phyloP scores from a whole-genome alignment of 768 basidiomycete species.

The Tulasnella sp. region DNA sequence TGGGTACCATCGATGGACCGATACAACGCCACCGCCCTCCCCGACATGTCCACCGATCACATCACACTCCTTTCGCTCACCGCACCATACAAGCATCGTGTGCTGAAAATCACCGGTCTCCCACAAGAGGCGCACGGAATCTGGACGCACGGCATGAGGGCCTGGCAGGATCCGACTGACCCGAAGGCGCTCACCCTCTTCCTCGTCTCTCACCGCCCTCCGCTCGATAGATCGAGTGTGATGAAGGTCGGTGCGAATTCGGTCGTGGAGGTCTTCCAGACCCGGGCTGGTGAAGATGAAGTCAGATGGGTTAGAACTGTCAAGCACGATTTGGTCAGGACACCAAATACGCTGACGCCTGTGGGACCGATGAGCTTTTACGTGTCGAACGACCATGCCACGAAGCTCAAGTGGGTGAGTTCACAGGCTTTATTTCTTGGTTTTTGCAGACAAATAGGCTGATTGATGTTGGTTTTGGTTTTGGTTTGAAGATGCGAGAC shows the following conservation, averaged over 20 bases:
- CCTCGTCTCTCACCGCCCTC: conserved; percentile 59
- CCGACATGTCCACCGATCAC: no score
- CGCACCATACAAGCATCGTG: no score
- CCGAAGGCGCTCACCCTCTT: conserved; percentile 48
- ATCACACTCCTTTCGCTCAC: no score
- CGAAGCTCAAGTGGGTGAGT: conserved; percentile 45
- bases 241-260: conserved; percentile 53
- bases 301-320: conserved; percentile 49
- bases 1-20: no score
- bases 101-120: no score
- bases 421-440: no score
- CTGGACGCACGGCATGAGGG: no score
- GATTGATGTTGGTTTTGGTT: no score
- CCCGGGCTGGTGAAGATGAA: conserved; percentile 32
- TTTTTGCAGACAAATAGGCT: no score
- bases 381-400: conserved; percentile 56
- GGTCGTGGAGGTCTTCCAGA: conserved; percentile 57
- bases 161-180: conserved; percentile 19
- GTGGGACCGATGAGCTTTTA: conserved; percentile 53
- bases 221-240: conserved; percentile 30
- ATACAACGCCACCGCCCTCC: no score
- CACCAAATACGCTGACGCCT: conserved; percentile 62
- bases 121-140: no score
- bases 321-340: conserved; percentile 40
- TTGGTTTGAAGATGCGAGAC: conserved; percentile 20